A percentile compares a stretch with the other conserved stretches of the same genome.
These are phyloP conservation scores for Heterobasidion annosum DNA, from an alignment of 1,284 basidiomycete genomes.

Conservation along the genomic window DNA sequence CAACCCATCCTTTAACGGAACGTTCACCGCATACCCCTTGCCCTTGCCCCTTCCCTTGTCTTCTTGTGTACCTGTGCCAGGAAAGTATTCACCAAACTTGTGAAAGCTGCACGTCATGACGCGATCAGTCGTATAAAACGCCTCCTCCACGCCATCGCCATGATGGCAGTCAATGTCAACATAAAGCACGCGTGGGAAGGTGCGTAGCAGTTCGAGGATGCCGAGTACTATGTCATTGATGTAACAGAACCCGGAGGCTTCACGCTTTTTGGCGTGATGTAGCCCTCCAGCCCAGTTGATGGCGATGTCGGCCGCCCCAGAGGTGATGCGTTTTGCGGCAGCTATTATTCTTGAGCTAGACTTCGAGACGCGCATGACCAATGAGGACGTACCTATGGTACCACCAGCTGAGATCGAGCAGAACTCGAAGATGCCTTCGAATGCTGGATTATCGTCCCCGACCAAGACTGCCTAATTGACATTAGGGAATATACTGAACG, in stretches of 20 bases:
- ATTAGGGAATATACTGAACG: background rate
- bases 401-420: slow-evolving; percentile 96
- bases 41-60: slow-evolving; percentile 85
- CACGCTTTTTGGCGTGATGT: slow-evolving; percentile 96
- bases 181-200: slow-evolving; percentile 84
- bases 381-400: slow-evolving; percentile 50
- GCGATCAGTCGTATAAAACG: slow-evolving; percentile 95
- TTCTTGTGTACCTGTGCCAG: slow-evolving; percentile 84
- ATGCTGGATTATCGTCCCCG: slow-evolving; percentile 94
- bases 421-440: slow-evolving; percentile 96
- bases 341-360: slow-evolving; percentile 30
- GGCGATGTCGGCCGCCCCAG: slow-evolving; percentile 82
- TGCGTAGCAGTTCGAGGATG: slow-evolving; percentile 81
- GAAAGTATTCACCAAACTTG: slow-evolving; percentile 96
- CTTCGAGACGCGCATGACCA: background rate
- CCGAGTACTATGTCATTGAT: slow-evolving; percentile 94
- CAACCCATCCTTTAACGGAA: slow-evolving; percentile 91
- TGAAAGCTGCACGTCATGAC: slow-evolving; percentile 97
- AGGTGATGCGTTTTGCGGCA: slow-evolving; percentile 77
- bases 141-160: slow-evolving; percentile 97
- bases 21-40: slow-evolving; percentile 87
- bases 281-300: slow-evolving; percentile 98
- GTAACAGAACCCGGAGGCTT: slow-evolving; percentile 96
- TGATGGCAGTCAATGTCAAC: slow-evolving; percentile 99
- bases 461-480: slow-evolving; percentile 52